These are phyloP conservation scores for Aspergillus sp. DNA, from an alignment of 2,329 filamentous ascomycete species.

Conservation along the genomic window DNA sequence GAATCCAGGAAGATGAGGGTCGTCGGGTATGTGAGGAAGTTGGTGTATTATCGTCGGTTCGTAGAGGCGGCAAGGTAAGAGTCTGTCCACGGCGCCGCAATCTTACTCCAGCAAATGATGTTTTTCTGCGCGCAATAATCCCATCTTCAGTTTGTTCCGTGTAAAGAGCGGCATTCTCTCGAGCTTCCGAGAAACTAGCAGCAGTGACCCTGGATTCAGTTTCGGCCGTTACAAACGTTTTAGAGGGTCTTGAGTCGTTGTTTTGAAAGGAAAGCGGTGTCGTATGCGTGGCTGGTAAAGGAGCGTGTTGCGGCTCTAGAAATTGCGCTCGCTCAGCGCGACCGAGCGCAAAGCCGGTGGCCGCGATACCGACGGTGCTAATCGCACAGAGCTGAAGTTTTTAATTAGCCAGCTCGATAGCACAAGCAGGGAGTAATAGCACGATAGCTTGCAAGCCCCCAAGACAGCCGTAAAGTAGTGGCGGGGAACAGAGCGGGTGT, in stretches of 20 bases:
- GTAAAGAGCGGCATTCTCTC: conserved; percentile 21
- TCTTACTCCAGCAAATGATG: conserved; percentile 35
- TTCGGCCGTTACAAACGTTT: conserved; percentile 22
- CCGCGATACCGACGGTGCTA: conserved; percentile 65
- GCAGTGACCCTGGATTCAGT: conserved; percentile 18
- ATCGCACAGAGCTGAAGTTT: conserved; percentile 62
- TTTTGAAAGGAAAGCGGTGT: conserved; percentile 21
- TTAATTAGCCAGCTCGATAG: neutral
- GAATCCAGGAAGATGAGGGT: conserved; percentile 59
- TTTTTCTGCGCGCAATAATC: conserved; percentile 30
- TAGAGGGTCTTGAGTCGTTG: conserved; percentile 26
- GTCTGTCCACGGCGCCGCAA: conserved; percentile 44
- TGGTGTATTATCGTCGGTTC: conserved; percentile 32
- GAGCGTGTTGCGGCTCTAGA: conserved; percentile 31
- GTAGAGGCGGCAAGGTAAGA: conserved; percentile 36
- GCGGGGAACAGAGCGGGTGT: neutral
- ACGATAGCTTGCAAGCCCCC: neutral
- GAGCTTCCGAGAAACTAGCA: conserved; percentile 16
- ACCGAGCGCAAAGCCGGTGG: conserved; percentile 62
- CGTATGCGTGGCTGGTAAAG: conserved; percentile 20
- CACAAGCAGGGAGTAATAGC: neutral
- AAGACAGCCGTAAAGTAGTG: neutral
- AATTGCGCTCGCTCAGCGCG: conserved; percentile 48
- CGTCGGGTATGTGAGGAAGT: conserved; percentile 37
- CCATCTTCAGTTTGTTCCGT: conserved; percentile 20